Percentiles rank a stretch among this genome's conserved stretches.
Conservation (phyloP, 306 rosid species). For the Trifolium subterraneum region DNA sequence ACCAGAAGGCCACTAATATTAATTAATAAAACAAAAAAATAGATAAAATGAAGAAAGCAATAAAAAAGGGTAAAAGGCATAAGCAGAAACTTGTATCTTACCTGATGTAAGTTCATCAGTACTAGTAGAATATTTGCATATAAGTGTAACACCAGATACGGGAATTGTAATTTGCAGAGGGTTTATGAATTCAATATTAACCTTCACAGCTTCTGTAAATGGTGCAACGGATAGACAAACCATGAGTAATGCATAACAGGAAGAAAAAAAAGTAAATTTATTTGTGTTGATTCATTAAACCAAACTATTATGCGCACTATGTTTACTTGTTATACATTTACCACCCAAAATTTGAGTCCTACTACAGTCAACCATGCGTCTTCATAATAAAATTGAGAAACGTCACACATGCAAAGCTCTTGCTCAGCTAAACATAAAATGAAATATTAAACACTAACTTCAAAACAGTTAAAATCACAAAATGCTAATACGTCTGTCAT, state of each 20-base stretch:
- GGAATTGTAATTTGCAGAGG: constrained; percentile 87
- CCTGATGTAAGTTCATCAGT: constrained; percentile 62
- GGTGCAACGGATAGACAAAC: constrained; percentile 39
- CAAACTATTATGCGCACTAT: background rate
- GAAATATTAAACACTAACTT: too few relatives aligned
- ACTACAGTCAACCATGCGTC: background rate
- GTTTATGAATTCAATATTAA: constrained; percentile 80
- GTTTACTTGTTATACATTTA: background rate
- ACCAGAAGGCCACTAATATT: constrained; percentile 18
- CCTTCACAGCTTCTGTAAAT: constrained; percentile 81
- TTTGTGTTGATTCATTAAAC: background rate
- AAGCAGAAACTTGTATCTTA: constrained; percentile 44
- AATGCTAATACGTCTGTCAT: too few relatives aligned
- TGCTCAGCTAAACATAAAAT: too few relatives aligned
- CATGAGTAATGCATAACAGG: constrained; percentile 26
- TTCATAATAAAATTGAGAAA: too few relatives aligned
- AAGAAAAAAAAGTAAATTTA: background rate
- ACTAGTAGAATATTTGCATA: constrained; percentile 69
- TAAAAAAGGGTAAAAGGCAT: constrained; percentile 22
- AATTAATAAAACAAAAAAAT: constrained; percentile 21
- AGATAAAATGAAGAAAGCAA: constrained; percentile 32
- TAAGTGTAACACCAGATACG: constrained; percentile 71
- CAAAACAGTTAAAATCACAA: too few relatives aligned
- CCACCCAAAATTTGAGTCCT: background rate
- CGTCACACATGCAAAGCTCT: too few relatives aligned